Percentiles rank a stretch among this genome's conserved stretches.
phyloP scores from a whole-genome alignment of 2,329 filamentous ascomycete species.

The Ophiostoma pallidulum region DNA sequence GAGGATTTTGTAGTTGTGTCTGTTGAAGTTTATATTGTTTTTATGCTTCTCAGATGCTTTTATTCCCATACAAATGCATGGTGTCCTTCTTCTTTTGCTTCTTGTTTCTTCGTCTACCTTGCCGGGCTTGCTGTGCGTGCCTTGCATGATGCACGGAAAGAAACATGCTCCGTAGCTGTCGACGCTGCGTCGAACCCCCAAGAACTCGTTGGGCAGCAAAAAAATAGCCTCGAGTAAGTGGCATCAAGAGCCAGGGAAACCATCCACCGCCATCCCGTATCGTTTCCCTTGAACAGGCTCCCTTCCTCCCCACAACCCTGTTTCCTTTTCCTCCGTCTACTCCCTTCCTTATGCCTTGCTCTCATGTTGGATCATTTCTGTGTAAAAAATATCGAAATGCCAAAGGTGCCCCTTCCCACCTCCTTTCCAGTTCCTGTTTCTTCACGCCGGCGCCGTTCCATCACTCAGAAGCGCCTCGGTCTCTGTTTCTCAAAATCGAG shows the following conservation, averaged over 20 bases:
- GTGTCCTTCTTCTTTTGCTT: not conserved
- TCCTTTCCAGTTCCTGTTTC: not conserved
- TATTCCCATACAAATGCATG: too few species aligned
- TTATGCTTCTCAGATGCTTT: too few species aligned
- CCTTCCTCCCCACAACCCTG: too few species aligned
- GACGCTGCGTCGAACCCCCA: constrained; percentile 1
- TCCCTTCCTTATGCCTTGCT: too few species aligned
- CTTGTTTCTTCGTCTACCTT: too few species aligned
- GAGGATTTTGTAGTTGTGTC: too few species aligned
- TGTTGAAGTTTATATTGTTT: not conserved
- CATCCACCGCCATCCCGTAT: too few species aligned
- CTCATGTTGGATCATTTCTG: constrained; percentile 3
- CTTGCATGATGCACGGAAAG: not conserved
- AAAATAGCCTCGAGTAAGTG: not conserved
- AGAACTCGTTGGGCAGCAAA: too few species aligned
- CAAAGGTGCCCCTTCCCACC: not conserved
- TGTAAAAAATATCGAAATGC: constrained; percentile 11
- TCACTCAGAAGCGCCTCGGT: too few species aligned
- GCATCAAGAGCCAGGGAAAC: not conserved
- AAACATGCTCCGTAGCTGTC: not conserved
- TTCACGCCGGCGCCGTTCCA: too few species aligned
- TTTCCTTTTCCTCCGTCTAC: not conserved
- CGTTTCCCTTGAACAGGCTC: too few species aligned
- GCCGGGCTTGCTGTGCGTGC: not conserved
- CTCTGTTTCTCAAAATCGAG: not conserved